Evolutionary conservation across 2,329 filamentous ascomycete genomes (phyloP).

Genomic region (Monosporascus sp.): DNA sequence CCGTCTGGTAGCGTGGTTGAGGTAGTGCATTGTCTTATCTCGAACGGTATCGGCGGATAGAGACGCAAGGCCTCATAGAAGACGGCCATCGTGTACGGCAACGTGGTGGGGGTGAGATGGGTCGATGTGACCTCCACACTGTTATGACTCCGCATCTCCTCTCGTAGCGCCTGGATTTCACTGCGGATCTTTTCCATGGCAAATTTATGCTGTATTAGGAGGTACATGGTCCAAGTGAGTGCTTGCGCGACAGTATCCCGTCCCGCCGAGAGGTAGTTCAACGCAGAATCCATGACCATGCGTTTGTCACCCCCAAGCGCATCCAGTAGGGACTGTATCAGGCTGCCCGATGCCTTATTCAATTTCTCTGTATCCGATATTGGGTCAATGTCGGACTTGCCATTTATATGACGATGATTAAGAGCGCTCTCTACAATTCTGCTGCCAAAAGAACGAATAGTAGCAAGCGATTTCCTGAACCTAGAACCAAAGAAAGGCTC

Average conservation of each 20-base stretch:
- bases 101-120: constrained; percentile 33
- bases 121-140: constrained; percentile 19
- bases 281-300: constrained; percentile 57
- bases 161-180: constrained; percentile 31
- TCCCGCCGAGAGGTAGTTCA: constrained; percentile 61
- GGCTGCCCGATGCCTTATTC: constrained; percentile 43
- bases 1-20: constrained; percentile 53
- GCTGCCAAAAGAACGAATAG: constrained; percentile 50
- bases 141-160: constrained; percentile 1
- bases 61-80: constrained; percentile 59
- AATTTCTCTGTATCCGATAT: constrained; percentile 21
- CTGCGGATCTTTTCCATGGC: constrained; percentile 35
- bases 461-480: constrained; percentile 43
- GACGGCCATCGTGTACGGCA: constrained; percentile 54
- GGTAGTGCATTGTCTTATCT: constrained; percentile 54
- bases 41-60: constrained; percentile 60
- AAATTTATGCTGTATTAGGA: constrained; percentile 47
- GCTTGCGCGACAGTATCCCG: constrained; percentile 61
- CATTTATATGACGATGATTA: constrained; percentile 28
- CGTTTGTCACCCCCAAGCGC: constrained; percentile 43
- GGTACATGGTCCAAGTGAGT: constrained; percentile 59
- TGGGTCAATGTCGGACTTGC: constrained; percentile 6
- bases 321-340: constrained; percentile 57
- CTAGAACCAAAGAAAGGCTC: constrained; percentile 45
- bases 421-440: constrained; percentile 52